A percentile compares a stretch with the other conserved stretches of the same genome.
Conservation (phyloP, 768 basidiomycete genomes). For the Tricholoma bakamatsutake region DNA sequence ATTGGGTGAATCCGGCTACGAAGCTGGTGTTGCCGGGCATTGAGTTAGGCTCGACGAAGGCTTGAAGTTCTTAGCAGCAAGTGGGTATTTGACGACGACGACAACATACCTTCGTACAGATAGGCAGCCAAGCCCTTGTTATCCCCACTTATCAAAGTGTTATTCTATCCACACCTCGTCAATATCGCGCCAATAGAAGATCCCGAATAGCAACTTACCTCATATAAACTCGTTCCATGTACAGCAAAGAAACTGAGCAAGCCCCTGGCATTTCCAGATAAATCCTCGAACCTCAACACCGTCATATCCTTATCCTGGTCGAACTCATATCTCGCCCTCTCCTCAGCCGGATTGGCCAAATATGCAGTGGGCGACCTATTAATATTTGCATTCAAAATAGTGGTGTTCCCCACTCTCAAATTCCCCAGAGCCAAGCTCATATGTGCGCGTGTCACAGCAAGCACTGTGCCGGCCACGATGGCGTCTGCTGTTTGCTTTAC, state of each 20-base stretch:
- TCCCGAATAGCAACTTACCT: slow-evolving; percentile 32
- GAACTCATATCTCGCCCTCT: slow-evolving; percentile 58
- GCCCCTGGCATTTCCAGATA: slow-evolving; percentile 51
- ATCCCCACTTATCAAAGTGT: slow-evolving; percentile 73
- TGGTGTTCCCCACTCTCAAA: slow-evolving; percentile 63
- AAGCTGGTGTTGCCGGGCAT: slow-evolving; percentile 69
- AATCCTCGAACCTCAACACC: slow-evolving; percentile 59
- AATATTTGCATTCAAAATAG: slow-evolving; percentile 59
- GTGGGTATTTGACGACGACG: not conserved
- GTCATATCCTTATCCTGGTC: slow-evolving; percentile 76
- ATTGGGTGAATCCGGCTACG: slow-evolving; percentile 71
- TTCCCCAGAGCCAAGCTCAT: slow-evolving; percentile 51
- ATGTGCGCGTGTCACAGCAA: slow-evolving; percentile 65
- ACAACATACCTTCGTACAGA: slow-evolving; percentile 59
- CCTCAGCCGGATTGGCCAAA: slow-evolving; percentile 64
- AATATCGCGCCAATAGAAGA: not conserved
- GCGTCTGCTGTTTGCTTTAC: slow-evolving; percentile 68
- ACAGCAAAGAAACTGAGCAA: slow-evolving; percentile 74
- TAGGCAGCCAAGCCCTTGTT: slow-evolving; percentile 87
- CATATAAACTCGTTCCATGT: slow-evolving; percentile 76
- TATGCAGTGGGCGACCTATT: slow-evolving; percentile 78
- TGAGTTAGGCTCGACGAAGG: slow-evolving; percentile 53
- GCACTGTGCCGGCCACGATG: slow-evolving; percentile 63
- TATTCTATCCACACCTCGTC: slow-evolving; percentile 45
- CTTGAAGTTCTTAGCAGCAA: slow-evolving; percentile 25